Conservation (phyloP, 2,329 filamentous ascomycete genomes). For the Paecilomyces sp. region DNA sequence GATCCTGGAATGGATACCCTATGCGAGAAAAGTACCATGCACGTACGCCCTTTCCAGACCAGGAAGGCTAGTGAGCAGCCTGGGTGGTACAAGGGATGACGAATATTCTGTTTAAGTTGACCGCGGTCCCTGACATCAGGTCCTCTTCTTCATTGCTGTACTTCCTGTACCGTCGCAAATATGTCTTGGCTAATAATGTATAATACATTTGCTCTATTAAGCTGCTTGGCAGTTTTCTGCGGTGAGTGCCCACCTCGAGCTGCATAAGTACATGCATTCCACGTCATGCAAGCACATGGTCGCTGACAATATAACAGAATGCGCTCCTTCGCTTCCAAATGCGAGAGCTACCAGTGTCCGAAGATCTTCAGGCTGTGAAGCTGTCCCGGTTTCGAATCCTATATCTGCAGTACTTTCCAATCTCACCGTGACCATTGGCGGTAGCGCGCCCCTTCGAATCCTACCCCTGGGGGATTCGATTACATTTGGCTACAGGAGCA, state of each 20-base stretch:
- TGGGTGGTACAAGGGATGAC: not conserved
- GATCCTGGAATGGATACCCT: not conserved
- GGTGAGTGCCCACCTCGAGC: not conserved
- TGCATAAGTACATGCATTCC: not conserved
- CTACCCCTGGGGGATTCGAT: slow-evolving; percentile 25
- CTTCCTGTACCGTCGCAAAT: not conserved
- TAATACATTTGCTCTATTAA: not conserved
- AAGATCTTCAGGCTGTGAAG: not conserved
- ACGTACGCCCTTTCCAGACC: not conserved
- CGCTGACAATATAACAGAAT: not conserved
- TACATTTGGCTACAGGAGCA: slow-evolving; percentile 18
- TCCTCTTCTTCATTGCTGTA: not conserved
- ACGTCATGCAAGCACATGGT: not conserved
- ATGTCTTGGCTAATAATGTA: not conserved
- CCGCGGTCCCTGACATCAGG: not conserved
- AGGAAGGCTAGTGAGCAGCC: not conserved
- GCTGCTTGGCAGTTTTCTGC: not conserved
- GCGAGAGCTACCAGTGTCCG: not conserved
- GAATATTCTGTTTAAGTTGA: not conserved
- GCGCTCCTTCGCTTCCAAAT: not conserved
- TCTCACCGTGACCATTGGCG: not conserved
- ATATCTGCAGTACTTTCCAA: not conserved
- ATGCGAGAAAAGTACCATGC: not conserved
- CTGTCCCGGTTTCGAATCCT: not conserved
- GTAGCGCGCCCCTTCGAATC: slow-evolving; percentile 10